Percentiles rank a stretch among this genome's conserved stretches.
These are phyloP conservation scores for Uronychia binucleata DNA, from an alignment of 73 alveolate genomes.

Conservation along the genomic window DNA sequence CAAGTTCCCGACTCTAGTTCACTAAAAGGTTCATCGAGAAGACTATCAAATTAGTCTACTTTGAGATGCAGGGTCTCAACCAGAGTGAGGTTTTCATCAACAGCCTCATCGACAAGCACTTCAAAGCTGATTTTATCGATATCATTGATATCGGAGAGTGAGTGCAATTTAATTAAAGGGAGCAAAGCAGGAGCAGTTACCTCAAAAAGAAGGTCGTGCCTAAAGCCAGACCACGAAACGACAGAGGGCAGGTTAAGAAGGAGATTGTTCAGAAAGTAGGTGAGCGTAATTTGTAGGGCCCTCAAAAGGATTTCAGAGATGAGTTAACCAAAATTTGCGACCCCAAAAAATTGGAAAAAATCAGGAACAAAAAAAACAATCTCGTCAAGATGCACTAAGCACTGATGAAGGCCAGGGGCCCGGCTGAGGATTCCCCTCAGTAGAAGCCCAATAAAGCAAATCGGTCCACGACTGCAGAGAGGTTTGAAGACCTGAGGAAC, in stretches of 20 bases:
- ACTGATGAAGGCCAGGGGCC: neutral
- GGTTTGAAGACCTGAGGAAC: too few species aligned
- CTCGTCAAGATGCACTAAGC: constrained; percentile 7
- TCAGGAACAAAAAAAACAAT: neutral
- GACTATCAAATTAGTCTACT: neutral
- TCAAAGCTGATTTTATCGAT: neutral
- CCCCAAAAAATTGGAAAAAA: neutral
- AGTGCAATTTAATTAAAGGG: neutral
- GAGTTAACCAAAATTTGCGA: neutral
- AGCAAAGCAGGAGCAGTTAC: too few species aligned
- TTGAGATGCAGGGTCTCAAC: neutral
- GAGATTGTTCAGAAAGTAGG: neutral
- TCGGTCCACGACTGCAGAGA: too few species aligned
- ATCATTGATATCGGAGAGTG: neutral
- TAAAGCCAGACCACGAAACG: neutral
- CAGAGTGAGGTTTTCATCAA: constrained; percentile 5
- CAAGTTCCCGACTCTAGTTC: neutral
- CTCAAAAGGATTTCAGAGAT: neutral
- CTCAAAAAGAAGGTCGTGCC: neutral
- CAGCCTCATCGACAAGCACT: neutral
- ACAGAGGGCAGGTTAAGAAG: neutral
- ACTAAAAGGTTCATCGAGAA: neutral
- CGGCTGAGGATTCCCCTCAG: too few species aligned
- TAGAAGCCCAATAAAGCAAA: too few species aligned
- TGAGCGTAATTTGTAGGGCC: neutral